Base-by-base conservation (phyloP, 2,329 filamentous ascomycete genomes). In the Aspergillus sp. region DNA sequence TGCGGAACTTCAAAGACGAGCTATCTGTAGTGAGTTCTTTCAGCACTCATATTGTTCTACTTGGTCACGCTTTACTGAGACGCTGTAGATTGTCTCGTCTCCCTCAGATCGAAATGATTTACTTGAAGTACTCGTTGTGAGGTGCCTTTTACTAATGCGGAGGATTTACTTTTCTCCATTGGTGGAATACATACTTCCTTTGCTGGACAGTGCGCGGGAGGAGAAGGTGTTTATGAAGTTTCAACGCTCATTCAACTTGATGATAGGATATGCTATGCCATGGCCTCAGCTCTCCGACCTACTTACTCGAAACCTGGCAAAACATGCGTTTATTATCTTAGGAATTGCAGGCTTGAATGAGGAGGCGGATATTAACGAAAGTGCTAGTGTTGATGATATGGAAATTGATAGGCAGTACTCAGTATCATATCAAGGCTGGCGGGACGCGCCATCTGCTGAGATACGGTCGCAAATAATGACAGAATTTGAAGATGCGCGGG, bases 261-360 rank as follows among this genome's bases (percentile, higher is more conserved):
- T 80, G 31, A 77, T 82, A 57, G 73, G 76, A 25, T 79, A 82
- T 62, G 77, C 77, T 15, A 64, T 84, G 8, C 77, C 73, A 5
- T 74, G 75, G 61, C 66, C 68, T 19, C 58, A 64, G 2, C 75
- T 81, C 39, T 78, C 77, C 1, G 72, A 73, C 21, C 72, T 81
- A 5, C 68, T 84, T 19, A 72, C 74, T 37, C 74, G 72, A 43
- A 73, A 79, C 25, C 56, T 84, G 15, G 76, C 76, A n/a, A 74
- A 76, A 57, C 73, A 78, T 45, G 76, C 75, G 27, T 71, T 76
- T 43, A 64, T 72, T 66, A 67, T 83, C 70, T 64, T 76, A 40
- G 76, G 73, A 4, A 74, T 78, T 27, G 68, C 74, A 52, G 66
- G 67, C 2, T 57, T 73, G 49, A 53, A 61, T 6, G 63, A 70